Evolutionary conservation across 1,284 basidiomycete genomes (phyloP).

Genomic region (Paramarasmius palmivorus): DNA sequence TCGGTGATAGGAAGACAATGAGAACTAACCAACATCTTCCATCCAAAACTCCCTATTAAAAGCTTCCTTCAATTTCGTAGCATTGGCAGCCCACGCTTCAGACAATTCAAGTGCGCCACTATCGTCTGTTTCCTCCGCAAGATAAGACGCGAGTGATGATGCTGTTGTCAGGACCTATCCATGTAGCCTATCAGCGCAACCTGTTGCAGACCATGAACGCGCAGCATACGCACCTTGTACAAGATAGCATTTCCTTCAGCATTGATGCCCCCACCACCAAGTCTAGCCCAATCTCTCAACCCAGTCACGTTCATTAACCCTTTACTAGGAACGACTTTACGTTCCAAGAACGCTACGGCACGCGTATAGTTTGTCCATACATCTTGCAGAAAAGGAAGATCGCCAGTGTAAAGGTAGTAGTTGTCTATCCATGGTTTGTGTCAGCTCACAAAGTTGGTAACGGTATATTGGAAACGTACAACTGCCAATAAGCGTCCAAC

Average conservation of each 20-base stretch:
- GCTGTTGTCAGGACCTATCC: constrained; percentile 45
- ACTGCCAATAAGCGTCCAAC: constrained; percentile 49
- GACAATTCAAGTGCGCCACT: constrained; percentile 23
- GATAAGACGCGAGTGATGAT: constrained; percentile 40
- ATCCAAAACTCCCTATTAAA: constrained; percentile 48
- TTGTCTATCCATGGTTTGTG: constrained; percentile 35
- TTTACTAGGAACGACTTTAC: constrained; percentile 37
- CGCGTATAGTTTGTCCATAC: constrained; percentile 48
- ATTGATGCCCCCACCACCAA: constrained; percentile 47
- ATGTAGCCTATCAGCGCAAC: not conserved
- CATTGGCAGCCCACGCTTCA: constrained; percentile 34
- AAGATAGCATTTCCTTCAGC: constrained; percentile 47
- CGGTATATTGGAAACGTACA: constrained; percentile 26
- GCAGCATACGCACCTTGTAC: constrained; percentile 33
- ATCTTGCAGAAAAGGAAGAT: constrained; percentile 37
- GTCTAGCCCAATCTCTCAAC: constrained; percentile 48
- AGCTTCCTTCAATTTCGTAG: constrained; percentile 36
- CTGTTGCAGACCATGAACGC: not conserved
- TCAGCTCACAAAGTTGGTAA: not conserved
- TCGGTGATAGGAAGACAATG: not conserved
- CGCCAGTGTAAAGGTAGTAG: constrained; percentile 47
- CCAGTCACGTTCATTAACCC: constrained; percentile 49
- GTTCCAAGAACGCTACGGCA: constrained; percentile 45
- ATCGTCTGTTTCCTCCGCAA: constrained; percentile 37
- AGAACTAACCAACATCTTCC: constrained; percentile 28